A percentile compares a stretch with the other conserved stretches of the same genome.
phyloP scores from a whole-genome alignment of 306 rosid genomes.

The Pyrus pyrifolia region DNA sequence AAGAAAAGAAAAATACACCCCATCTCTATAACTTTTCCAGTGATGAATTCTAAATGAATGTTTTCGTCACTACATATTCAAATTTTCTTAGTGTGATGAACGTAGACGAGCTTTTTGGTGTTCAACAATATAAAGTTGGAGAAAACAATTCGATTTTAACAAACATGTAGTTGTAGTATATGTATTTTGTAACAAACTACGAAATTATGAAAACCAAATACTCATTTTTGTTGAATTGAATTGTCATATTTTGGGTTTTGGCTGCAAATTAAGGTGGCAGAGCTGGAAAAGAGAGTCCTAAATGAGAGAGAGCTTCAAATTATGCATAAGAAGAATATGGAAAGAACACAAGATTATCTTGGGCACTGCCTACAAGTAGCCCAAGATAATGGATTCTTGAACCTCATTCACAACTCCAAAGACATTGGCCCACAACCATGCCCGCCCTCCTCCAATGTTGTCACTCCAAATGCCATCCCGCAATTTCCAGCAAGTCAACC shows the following conservation, averaged over 20 bases:
- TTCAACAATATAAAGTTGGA: not conserved
- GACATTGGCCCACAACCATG: not conserved
- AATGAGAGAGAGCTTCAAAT: conserved; percentile 41
- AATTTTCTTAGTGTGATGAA: not conserved
- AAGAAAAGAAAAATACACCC: not conserved
- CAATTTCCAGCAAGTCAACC: conserved; percentile 12
- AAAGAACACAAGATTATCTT: conserved; percentile 57
- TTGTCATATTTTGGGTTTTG: not conserved
- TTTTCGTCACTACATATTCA: not conserved
- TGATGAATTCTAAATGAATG: not conserved
- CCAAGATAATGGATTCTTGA: conserved; percentile 66
- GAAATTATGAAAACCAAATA: no score
- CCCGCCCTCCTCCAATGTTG: conserved; percentile 1
- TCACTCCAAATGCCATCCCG: conserved; percentile 17
- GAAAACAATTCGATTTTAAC: not conserved
- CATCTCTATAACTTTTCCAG: not conserved
- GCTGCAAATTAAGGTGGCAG: conserved; percentile 35
- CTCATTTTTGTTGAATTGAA: not conserved
- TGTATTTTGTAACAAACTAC: no score
- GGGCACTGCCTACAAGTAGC: conserved; percentile 65
- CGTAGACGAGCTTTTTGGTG: not conserved
- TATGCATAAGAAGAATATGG: conserved; percentile 28
- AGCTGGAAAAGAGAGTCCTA: conserved; percentile 50
- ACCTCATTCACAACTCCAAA: conserved; percentile 18
- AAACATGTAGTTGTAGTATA: no score